Evolutionary conservation across 1,139 yeast species (phyloP), one percentile per base, ranked within the genome.

Genomic region (Geotrichum candidum): DNA sequence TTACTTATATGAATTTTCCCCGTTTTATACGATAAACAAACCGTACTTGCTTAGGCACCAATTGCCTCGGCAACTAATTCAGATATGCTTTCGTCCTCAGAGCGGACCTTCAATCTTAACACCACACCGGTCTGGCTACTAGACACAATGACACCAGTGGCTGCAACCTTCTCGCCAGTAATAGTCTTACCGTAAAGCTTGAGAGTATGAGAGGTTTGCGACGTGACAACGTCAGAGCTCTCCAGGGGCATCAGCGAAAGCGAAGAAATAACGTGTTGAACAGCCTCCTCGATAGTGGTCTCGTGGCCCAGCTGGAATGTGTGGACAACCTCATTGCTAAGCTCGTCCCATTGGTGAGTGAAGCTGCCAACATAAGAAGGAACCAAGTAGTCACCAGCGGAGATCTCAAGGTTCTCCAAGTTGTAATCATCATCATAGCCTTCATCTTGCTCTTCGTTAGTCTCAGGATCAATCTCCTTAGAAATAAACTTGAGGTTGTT

Each of bases 371-470:
- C 84, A 73, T 85, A 91, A 41, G 90, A 80, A 60, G 97, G 96
- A 61, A 78, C 76, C 62, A 91, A 80, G 75, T 86, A 94, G 74
- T 91, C 97, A 56, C 97, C 96, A 15, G 95, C 88, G 51, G 78
- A 78, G 61, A 94, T 73, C 64, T 84, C 86, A 72, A 92, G 79
- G 65, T 88, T 88, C 73, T 92, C 97, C 67, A 94, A 83, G 73
- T 88, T 95, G 76, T 92, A 94, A 75, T 91, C 97, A 74, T 94
- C 99, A 64, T 89, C 87, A 82, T 87, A 90, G 2, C 97, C 97
- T 69, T 88, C 96, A 62, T 90, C 96, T 61, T 80, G 82, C 62
- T 90, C 86, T 66, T 80, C 84, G 46, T 87, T 87, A 29, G 91
- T 87, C 9, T 84, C 82, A 59, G 91, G 87, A 68, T 90, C 88